These are phyloP conservation scores for Botrytis medusae DNA, from an alignment of 2,329 filamentous ascomycete genomes.

Conservation along the genomic window DNA sequence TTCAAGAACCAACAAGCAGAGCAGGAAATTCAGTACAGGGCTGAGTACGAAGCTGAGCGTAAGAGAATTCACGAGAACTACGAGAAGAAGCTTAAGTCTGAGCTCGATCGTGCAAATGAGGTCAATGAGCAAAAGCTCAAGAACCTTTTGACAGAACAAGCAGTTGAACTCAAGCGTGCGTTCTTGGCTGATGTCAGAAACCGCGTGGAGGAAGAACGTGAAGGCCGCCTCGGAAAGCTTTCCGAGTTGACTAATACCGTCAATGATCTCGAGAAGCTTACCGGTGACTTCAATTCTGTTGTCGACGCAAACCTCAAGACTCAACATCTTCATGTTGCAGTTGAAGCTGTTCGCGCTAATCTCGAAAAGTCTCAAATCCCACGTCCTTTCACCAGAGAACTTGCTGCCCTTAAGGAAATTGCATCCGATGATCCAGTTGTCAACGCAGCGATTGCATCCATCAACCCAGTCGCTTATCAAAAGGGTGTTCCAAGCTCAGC, in stretches of 20 bases:
- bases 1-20: constrained; percentile 79
- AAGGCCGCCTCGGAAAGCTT: constrained; percentile 82
- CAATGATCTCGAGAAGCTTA: constrained; percentile 81
- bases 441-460: constrained; percentile 90
- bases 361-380: constrained; percentile 74
- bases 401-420: constrained; percentile 92
- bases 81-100: constrained; percentile 73
- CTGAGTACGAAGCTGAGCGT: constrained; percentile 86
- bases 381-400: constrained; percentile 84
- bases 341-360: constrained; percentile 85
- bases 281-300: constrained; percentile 84
- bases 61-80: constrained; percentile 75
- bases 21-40: constrained; percentile 80
- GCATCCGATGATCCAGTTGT: constrained; percentile 82
- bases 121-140: constrained; percentile 79
- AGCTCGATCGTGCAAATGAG: constrained; percentile 76
- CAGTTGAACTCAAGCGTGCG: constrained; percentile 80
- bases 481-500: constrained; percentile 79
- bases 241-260: constrained; percentile 76
- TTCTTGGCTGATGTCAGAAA: constrained; percentile 77
- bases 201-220: constrained; percentile 84
- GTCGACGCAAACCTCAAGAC: constrained; percentile 89
- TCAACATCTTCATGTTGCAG: constrained; percentile 92
- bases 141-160: constrained; percentile 88
- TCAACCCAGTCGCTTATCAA: constrained; percentile 92